Evolutionary conservation across 768 basidiomycete species (phyloP), one percentile per base, ranked within the genome.

Genomic region (Omphalotus guepiniiformis): DNA sequence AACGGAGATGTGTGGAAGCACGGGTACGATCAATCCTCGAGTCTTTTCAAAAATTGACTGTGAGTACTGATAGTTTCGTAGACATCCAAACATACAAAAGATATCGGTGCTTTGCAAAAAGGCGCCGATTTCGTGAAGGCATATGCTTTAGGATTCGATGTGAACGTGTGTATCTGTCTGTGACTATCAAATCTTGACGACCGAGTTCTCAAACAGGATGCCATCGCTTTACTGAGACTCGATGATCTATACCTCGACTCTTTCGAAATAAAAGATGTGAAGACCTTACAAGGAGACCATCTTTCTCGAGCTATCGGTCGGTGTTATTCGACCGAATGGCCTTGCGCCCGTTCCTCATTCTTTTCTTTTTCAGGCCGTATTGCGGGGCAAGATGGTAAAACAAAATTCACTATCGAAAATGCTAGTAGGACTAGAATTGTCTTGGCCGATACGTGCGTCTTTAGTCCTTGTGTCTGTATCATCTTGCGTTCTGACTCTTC

Each of bases 241-340:
- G 96, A 99, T 61, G 96, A 98, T 62, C 79, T 99, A 12, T 99
- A 98, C 64, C 86, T 99, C 38, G 96, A 98, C 59, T 93, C 94
- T 2, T 96, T 96, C 59, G 96, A 99, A 67, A 95, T 99, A 66
- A 98, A 98, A 65, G 96, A 99, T 56, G 93, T 98, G 43, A 99
- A 99, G 71, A 95, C 92, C 0, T 76, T 99, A 6, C 93, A 96
- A 51, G 96, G 96, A 2, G 96, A 99, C 59, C 96, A 99, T 65
- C 74, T 99, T 7, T 92, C 93, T n/a, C 88, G 96, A 54, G 96
- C 96, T 8, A 97, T 99, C 52, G 96, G 93, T 82, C 26, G 4
- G 2, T 37, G 4, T 19, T 48, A 28, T 19, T 39, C 22, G 22
- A 6, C 15, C 13, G 19, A 9, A 2, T 11, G n/a, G n/a, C 4